phyloP scores from a whole-genome alignment of 1,139 yeast species.

The Geotrichum citri-aurantii region DNA sequence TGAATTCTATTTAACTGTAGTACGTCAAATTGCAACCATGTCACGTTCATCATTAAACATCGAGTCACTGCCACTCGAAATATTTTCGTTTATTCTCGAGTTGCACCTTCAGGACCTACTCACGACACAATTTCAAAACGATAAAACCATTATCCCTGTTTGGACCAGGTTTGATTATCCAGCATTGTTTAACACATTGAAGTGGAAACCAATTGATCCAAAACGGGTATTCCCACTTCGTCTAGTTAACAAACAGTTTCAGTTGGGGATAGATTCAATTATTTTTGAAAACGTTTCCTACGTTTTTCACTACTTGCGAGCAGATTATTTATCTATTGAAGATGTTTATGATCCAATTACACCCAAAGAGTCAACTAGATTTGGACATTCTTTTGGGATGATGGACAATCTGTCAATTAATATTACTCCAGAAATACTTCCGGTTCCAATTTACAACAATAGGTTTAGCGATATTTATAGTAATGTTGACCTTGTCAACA shows the following conservation, averaged over 20 bases:
- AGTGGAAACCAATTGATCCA: not conserved
- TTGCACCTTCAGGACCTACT: not conserved
- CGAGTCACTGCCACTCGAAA: not conserved
- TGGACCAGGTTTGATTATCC: not conserved
- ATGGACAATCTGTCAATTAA: not conserved
- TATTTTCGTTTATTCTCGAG: not conserved
- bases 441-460: not conserved
- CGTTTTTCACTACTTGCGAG: not conserved
- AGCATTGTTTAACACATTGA: not conserved
- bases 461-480: not conserved
- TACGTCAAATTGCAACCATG: not conserved
- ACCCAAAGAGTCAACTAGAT: not conserved
- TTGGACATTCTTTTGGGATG: not conserved
- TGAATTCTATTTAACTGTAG: no score
- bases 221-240: not conserved
- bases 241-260: not conserved
- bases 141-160: not conserved
- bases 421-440: not conserved
- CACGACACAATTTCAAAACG: not conserved
- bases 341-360: not conserved
- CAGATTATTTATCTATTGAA: not conserved
- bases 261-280: not conserved
- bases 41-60: not conserved
- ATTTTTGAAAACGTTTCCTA: not conserved
- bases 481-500: not conserved